Evolutionary conservation across 129 eudicot species (phyloP), one percentile per base, ranked within the genome.

Genomic region (Deinandra increscens): DNA sequence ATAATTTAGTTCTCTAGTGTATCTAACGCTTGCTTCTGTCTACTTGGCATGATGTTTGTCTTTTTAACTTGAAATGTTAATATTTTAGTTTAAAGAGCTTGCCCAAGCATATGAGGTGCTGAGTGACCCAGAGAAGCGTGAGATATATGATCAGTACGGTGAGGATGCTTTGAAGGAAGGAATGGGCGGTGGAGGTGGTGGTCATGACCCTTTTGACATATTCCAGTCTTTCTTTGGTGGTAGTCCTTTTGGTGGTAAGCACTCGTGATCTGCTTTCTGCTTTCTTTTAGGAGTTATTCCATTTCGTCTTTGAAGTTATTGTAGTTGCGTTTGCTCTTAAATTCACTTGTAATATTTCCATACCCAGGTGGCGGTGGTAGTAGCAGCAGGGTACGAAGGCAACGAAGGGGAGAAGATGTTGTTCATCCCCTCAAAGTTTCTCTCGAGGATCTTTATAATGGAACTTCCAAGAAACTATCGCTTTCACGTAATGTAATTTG

Each of bases 51-150:
- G 17, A 59, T 48, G 4, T 10, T 43, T 29, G 41, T 49, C 15
- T 67, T 60, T 23, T 22, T 22, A 26, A n/a, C 37, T 1, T 64
- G 46, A 19, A 23, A 9, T 26, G 56, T 9, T 1, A 4, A n/a
- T 1, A 2, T 70, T 76, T 48, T 81, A 88, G 96, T 88, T 88
- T 22, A 88, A 88, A 83, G 96, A 88, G 72, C 80, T 88, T 26
- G 88, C 96, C 48, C 96, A 88, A 66, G 96, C 96, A 37, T 88
- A 88, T 77, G 96, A 88, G 76, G 88, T 88, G 31, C 59, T 88
- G 41, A 86, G 86, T 63, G 88, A 86, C 67, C 91, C 91, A 0
- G 91, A 86, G 76, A 86, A 86, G 80, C 88, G 88, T 9, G 88
- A 80, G 63, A 83, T 83, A 66, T 86, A 86, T n/a, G 92, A 86